Base-by-base conservation (phyloP, 306 rosid species). In the Sphenostylis stenocarpa region DNA sequence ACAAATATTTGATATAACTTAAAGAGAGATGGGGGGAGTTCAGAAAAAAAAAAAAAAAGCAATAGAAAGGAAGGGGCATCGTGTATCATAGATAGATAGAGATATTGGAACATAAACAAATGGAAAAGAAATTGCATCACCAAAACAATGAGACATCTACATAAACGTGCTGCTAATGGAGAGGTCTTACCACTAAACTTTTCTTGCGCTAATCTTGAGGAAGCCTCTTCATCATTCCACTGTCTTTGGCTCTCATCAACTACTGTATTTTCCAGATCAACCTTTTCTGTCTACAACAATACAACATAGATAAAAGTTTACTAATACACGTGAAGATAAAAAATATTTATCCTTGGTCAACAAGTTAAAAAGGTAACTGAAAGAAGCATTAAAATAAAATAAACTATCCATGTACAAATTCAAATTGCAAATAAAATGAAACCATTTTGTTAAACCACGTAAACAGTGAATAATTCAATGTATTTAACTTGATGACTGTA, bases 181-280 rank as follows among this genome's bases (percentile, higher is more conserved):
- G 43, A 86, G 73, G 56, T 74, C 33, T 62, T 86, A 93, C 99
- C 99, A 70, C 97, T 92, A 57, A 52, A 89, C 76, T 91, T 96
- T 77, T 91, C 98, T 75, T 84, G 90, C 60, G 86, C 86, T 73
- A 49, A 84, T 82, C 80, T 70, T 79, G 93, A 79, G 80, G 92
- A 88, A 47, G 86, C 70, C 84, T 85, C 90, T 58, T 82, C 81
- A 81, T 91, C 97, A 66, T 89, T 87, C 61, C 79, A 77, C 86
- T 96, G 97, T 84, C 96, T 88, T 79, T 92, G 99, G 87, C 97
- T 91, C 93, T 96, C 99, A 81, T 92, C 99, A 68, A 96, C 99
- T 31, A 96, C 99, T 66, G 99, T 96, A 81, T 96, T 87, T 88
- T 96, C 99, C 89, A 96, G 87, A 86, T 96, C 99, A 71, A 96